Base-by-base conservation (phyloP, 2,329 filamentous ascomycete species). In the Fusarium sp. region DNA sequence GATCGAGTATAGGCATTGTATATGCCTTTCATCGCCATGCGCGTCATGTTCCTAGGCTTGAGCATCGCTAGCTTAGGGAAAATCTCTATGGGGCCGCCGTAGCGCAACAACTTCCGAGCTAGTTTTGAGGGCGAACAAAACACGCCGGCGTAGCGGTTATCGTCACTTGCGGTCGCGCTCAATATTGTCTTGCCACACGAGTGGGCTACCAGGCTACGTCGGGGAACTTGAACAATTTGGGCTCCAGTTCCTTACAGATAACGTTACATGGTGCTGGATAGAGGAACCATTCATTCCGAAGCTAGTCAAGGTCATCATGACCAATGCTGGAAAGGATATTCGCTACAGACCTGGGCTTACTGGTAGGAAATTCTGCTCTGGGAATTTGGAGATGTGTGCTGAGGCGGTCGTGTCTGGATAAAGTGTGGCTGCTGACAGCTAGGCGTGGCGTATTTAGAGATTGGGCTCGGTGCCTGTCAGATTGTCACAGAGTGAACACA, bases 271-370 rank as follows among this genome's bases (percentile, higher is more conserved):
- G 42, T 46, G 23, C 23, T 46, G 0, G 11, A 46, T 29, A 8
- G 44, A 59, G 0, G 70, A 72, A 2, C 70, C 70, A 6, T 51
- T 72, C 1, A 66, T 66, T 29, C 33, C 33, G 0, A 50, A 50
- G 2, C 3, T 4, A 1, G 50, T 67, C 7, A 62, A 23, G n/a
- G 44, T 31, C 1, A 68, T 72, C 8, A 61, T 72, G 51, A 72
- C 70, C 0, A 72, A 70, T 18, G 72, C 67, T 10, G 64, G 61
- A 0, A 72, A 72, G 29, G 66, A 68, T 18, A 66, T 66, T 4
- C 67, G 70, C 23, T 72, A 72, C 29, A 61, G 70, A 0, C 70
- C 70, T 0, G 70, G 67, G 0, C 50, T 72, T 1, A 72, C 69
- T 1, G 67, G 70, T 9, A 62, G 64, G 20, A 14, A 60, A 20